Conservation (phyloP, 768 basidiomycete species). For the Fibroporia radiculosa region DNA sequence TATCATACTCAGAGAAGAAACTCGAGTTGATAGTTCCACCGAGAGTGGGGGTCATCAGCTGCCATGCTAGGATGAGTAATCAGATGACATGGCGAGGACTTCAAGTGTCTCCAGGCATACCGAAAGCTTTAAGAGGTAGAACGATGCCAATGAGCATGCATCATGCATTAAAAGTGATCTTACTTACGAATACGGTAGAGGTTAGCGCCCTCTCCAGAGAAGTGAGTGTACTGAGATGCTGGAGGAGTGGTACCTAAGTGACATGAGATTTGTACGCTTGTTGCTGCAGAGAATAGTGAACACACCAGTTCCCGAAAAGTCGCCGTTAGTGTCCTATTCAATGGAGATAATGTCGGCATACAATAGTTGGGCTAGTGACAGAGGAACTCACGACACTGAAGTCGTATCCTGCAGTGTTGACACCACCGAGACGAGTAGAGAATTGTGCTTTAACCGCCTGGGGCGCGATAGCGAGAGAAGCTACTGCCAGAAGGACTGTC, state of each 20-base stretch:
- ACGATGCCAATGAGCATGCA: neutral
- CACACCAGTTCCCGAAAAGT: slow-evolving; percentile 30
- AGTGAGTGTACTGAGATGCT: slow-evolving; percentile 38
- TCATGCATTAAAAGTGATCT: neutral
- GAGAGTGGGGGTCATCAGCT: slow-evolving; percentile 41
- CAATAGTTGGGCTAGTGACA: too few relatives aligned
- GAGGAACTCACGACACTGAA: slow-evolving; percentile 32
- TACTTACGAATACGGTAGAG: slow-evolving; percentile 36
- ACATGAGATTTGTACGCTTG: neutral
- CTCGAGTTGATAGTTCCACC: slow-evolving; percentile 37
- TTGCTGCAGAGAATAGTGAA: neutral
- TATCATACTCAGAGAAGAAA: slow-evolving; percentile 39
- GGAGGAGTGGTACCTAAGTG: slow-evolving; percentile 28
- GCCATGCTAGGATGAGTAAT: slow-evolving; percentile 34
- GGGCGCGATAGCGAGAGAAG: neutral
- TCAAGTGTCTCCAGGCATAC: slow-evolving; percentile 10
- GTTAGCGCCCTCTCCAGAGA: slow-evolving; percentile 40
- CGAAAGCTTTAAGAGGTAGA: slow-evolving; percentile 18
- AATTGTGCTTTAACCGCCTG: slow-evolving; percentile 1
- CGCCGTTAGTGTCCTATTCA: slow-evolving; percentile 33
- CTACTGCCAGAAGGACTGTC: neutral
- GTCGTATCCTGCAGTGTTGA: slow-evolving; percentile 43
- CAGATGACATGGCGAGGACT: neutral
- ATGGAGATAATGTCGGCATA: neutral
- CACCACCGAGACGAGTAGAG: slow-evolving; percentile 36